Evolutionary conservation across 1,284 basidiomycete genomes (phyloP).

Genomic region (Athelia psychrophila): DNA sequence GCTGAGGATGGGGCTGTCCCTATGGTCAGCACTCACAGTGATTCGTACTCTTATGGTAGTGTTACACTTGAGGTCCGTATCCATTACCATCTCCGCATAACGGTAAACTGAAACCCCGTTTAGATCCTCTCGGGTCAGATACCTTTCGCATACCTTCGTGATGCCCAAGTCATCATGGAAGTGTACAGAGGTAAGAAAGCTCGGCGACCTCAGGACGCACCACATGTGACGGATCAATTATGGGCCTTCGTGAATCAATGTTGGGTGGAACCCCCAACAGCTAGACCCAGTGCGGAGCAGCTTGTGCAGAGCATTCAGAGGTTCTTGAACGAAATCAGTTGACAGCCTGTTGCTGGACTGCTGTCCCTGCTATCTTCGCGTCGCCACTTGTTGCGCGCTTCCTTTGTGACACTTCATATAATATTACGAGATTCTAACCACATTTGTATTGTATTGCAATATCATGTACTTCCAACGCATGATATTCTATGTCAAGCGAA

Average conservation of each 20-base stretch:
- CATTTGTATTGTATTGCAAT: too few species aligned
- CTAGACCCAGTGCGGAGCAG: slow-evolving; percentile 24
- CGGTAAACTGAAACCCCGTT: background rate
- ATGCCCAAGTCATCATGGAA: slow-evolving; percentile 41
- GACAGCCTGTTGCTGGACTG: too few species aligned
- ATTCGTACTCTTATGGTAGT: slow-evolving; percentile 40
- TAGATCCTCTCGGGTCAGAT: slow-evolving; percentile 37
- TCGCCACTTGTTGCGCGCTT: too few species aligned
- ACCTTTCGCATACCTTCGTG: slow-evolving; percentile 35
- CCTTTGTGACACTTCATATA: too few species aligned
- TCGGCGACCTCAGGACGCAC: slow-evolving; percentile 31
- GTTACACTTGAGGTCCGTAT: slow-evolving; percentile 37
- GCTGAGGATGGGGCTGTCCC: slow-evolving; percentile 13
- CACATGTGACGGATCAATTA: slow-evolving; percentile 35
- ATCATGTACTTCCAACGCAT: too few species aligned
- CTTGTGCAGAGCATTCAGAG: slow-evolving; percentile 16
- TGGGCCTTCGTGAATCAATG: slow-evolving; percentile 37
- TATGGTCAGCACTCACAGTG: slow-evolving; percentile 25
- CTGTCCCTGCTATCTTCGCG: too few species aligned
- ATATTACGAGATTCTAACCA: too few species aligned
- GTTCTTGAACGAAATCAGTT: slow-evolving; percentile 6
- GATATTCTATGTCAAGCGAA: too few species aligned
- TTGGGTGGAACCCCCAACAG: slow-evolving; percentile 29
- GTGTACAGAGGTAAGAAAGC: slow-evolving; percentile 36
- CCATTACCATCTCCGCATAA: background rate